These are phyloP conservation scores for Aspergillus incahuasiensis DNA, from an alignment of 495 filamentous ascomycete species.

Conservation along the genomic window DNA sequence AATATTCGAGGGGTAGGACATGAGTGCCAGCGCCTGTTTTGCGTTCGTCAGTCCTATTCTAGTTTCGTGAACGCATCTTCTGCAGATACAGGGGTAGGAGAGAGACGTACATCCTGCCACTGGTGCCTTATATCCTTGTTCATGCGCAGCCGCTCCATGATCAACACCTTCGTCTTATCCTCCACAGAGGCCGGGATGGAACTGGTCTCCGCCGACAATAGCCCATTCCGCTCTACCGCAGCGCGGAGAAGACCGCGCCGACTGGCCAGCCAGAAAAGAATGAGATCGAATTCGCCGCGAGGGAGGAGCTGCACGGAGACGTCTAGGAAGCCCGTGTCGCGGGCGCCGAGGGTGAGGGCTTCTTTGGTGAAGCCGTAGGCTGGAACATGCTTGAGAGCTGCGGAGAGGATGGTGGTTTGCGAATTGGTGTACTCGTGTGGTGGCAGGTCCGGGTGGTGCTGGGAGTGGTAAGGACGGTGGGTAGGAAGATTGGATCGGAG, in stretches of 20 bases:
- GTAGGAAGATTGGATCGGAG: background rate
- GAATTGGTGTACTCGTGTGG: constrained; percentile 57
- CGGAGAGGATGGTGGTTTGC: constrained; percentile 74
- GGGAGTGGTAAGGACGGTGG: constrained; percentile 65
- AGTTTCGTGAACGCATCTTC: too few species aligned
- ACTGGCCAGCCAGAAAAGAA: constrained; percentile 74
- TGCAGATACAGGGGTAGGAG: too few species aligned
- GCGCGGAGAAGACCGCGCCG: constrained; percentile 55
- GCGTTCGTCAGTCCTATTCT: too few species aligned
- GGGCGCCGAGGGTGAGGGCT: constrained; percentile 70
- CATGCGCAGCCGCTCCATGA: constrained; percentile 66
- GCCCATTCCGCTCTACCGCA: constrained; percentile 40
- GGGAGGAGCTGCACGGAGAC: constrained; percentile 79
- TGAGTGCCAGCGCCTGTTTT: constrained; percentile 81
- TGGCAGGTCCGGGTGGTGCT: constrained; percentile 53
- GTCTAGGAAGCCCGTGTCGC: constrained; percentile 79
- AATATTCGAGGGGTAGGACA: constrained; percentile 74
- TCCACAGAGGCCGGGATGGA: constrained; percentile 35
- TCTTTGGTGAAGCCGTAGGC: constrained; percentile 71
- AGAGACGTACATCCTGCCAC: constrained; percentile 76
- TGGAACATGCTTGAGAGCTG: constrained; percentile 75
- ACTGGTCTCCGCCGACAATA: constrained; percentile 8
- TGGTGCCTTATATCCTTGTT: constrained; percentile 64
- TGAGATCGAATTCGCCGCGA: constrained; percentile 71
- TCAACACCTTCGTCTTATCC: constrained; percentile 57